These are phyloP conservation scores for Pythium biforme DNA, from an alignment of 352 stramenopile genomes.

Conservation along the genomic window DNA sequence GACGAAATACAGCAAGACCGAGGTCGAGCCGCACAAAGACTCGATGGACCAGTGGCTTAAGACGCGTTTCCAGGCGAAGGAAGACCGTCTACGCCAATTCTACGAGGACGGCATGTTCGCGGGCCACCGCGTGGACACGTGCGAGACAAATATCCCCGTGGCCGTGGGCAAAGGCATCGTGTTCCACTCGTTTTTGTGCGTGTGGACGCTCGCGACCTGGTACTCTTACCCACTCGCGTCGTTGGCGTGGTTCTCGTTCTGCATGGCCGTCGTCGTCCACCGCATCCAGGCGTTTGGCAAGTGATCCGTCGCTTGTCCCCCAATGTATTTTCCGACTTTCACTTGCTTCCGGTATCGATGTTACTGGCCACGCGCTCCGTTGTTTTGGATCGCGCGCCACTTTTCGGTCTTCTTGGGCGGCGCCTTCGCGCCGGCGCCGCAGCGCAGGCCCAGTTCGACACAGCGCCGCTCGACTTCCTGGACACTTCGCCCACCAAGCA, in stretches of 20 bases:
- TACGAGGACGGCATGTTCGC: constrained; percentile 40
- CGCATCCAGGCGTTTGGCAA: constrained; percentile 50
- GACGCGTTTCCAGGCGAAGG: constrained; percentile 66
- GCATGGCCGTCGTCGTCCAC: constrained; percentile 42
- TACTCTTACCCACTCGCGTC: constrained; percentile 34
- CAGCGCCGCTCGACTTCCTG: constrained; percentile 51
- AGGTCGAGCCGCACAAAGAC: constrained; percentile 41
- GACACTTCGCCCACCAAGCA: constrained; percentile 35
- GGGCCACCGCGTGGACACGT: constrained; percentile 24
- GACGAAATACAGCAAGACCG: constrained; percentile 47
- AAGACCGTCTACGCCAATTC: constrained; percentile 61
- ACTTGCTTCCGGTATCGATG: too few relatives aligned
- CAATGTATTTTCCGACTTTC: background rate
- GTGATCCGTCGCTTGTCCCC: too few relatives aligned
- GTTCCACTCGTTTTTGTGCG: constrained; percentile 45
- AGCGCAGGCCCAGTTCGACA: constrained; percentile 54
- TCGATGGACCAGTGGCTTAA: constrained; percentile 66
- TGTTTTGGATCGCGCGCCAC: constrained; percentile 28
- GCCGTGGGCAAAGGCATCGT: constrained; percentile 25
- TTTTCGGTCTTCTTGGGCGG: constrained; percentile 45
- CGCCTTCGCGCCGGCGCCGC: constrained; percentile 30
- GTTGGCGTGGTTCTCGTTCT: constrained; percentile 42
- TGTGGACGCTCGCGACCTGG: constrained; percentile 32
- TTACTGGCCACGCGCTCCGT: background rate
- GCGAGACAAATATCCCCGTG: constrained; percentile 28